Evolutionary conservation across 768 basidiomycete genomes (phyloP).

Genomic region (Termitomyces sp.): DNA sequence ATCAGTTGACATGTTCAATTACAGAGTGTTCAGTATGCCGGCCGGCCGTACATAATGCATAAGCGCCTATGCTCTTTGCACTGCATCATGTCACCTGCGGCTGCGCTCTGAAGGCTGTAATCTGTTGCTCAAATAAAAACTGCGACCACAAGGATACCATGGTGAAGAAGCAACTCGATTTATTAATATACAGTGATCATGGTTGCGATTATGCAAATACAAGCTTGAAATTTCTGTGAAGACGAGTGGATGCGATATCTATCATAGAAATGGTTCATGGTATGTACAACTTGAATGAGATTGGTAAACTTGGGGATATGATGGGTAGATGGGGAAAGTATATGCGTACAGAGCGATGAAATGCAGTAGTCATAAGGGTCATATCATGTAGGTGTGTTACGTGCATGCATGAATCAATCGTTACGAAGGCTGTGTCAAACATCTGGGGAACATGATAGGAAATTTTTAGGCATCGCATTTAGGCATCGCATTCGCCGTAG

Average conservation of each 20-base stretch:
- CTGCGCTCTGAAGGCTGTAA: background rate
- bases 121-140: too few species aligned
- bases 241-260: background rate
- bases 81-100: background rate
- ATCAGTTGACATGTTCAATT: background rate
- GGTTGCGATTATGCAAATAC: background rate
- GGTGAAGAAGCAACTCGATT: too few species aligned
- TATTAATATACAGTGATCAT: background rate
- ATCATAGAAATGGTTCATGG: background rate
- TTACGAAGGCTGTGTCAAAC: background rate
- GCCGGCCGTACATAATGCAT: background rate
- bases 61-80: background rate
- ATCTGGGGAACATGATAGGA: background rate
- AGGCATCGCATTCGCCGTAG: constrained; percentile 11
- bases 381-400: background rate
- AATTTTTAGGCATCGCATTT: constrained; percentile 5
- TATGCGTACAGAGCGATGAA: background rate
- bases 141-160: too few species aligned
- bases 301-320: background rate
- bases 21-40: background rate
- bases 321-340: background rate
- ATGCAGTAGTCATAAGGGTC: background rate
- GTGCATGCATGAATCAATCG: background rate
- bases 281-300: background rate
- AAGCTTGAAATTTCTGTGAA: background rate